Evolutionary conservation across 1,139 yeast genomes (phyloP).

Genomic region (Hanseniaspora sp.): DNA sequence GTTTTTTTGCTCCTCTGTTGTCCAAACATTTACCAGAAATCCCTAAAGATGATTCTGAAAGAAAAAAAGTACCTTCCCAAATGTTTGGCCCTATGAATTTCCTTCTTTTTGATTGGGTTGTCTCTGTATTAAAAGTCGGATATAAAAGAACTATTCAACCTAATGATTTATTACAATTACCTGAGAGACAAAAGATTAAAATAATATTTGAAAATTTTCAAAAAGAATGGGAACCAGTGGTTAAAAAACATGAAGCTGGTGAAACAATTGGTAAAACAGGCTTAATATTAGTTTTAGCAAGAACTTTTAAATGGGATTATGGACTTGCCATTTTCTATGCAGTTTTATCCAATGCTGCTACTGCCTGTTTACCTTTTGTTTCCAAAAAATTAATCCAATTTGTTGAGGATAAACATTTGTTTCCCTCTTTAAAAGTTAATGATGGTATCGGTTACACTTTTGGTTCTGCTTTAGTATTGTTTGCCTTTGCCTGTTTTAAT

Average conservation of each 20-base stretch:
- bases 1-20: constrained; percentile 34
- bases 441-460: constrained; percentile 45
- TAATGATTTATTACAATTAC: constrained; percentile 34
- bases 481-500: constrained; percentile 35
- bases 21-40: constrained; percentile 26
- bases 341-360: constrained; percentile 18
- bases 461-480: constrained; percentile 37
- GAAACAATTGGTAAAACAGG: constrained; percentile 3
- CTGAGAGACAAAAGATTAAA: background rate
- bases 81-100: background rate
- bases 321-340: constrained; percentile 18
- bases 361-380: constrained; percentile 32
- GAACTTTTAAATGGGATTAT: constrained; percentile 9
- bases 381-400: constrained; percentile 36
- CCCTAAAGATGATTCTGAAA: constrained; percentile 31
- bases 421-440: constrained; percentile 25
- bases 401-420: constrained; percentile 30
- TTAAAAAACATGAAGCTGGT: background rate
- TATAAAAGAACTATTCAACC: constrained; percentile 56
- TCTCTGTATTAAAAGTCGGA: constrained; percentile 51
- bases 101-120: constrained; percentile 48
- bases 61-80: constrained; percentile 36
- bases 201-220: constrained; percentile 1
- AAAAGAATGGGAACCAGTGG: constrained; percentile 1
- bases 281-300: constrained; percentile 1